Percentiles rank a stretch among this genome's conserved stretches.
Evolutionary conservation across 179 eudicot species (phyloP).

Genomic region (Corrigiola litoralis): DNA sequence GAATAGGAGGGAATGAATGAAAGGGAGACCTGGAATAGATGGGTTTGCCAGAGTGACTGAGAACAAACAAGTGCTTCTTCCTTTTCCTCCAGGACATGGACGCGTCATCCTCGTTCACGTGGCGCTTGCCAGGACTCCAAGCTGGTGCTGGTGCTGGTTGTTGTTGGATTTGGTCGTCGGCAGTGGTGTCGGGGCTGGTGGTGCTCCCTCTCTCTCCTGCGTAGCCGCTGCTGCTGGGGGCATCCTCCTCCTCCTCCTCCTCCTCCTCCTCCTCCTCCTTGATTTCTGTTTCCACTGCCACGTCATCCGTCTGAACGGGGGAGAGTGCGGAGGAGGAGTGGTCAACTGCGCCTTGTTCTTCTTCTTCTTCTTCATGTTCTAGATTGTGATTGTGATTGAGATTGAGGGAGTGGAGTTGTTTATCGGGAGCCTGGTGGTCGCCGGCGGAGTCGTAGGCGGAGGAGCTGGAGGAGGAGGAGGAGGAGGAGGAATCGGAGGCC

Average conservation of each 20-base stretch:
- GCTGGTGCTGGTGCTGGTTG: no score
- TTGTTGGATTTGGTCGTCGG: no score
- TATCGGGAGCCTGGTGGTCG: no score
- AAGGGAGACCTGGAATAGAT: conserved; percentile 79
- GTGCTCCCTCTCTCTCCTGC: conserved; percentile 86
- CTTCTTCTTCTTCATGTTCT: not conserved
- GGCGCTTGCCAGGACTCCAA: conserved; percentile 75
- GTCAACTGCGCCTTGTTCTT: not conserved
- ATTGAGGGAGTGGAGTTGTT: conserved; percentile 32
- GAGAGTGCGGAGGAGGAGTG: not conserved
- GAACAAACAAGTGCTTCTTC: conserved; percentile 76
- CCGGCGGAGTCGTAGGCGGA: conserved; percentile 33
- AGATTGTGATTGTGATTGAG: conserved; percentile 5
- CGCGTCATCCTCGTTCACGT: conserved; percentile 83
- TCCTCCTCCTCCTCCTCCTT: conserved; percentile 29
- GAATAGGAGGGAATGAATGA: not conserved
- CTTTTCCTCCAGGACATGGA: conserved; percentile 94
- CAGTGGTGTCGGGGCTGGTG: no score
- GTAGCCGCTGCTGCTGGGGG: conserved; percentile 82
- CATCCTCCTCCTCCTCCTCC: conserved; percentile 36
- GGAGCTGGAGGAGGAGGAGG: conserved; percentile 28
- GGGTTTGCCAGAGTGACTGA: conserved; percentile 94
- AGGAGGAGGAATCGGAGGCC: conserved; percentile 42
- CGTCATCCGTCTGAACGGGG: not conserved
- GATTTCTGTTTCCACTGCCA: not conserved